Conservation (phyloP, 495 filamentous ascomycete species). For the Podospora australis region DNA sequence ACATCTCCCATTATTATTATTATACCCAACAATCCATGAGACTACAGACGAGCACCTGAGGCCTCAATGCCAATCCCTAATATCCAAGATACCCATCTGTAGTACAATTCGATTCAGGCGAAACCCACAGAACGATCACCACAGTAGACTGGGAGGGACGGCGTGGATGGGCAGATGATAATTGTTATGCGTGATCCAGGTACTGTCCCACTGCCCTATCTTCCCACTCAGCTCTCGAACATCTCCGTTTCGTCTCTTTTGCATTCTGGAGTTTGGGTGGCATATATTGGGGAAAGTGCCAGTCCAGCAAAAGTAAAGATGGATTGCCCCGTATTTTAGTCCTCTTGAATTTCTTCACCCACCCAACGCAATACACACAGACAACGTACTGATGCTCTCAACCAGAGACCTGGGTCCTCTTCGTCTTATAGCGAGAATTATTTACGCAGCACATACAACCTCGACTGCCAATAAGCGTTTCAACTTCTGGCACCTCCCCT, state of each 20-base stretch:
- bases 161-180: too few relatives aligned
- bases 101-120: neutral
- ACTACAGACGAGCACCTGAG: neutral
- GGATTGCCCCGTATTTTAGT: too few relatives aligned
- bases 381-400: conserved; percentile 13
- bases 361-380: too few relatives aligned
- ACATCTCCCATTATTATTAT: conserved; percentile 2
- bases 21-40: neutral
- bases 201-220: neutral
- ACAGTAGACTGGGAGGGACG: too few relatives aligned
- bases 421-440: conserved; percentile 9
- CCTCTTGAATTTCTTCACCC: too few relatives aligned
- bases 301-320: neutral
- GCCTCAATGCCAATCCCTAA: neutral
- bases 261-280: neutral
- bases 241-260: neutral
- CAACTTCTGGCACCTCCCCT: conserved; percentile 4
- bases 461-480: conserved; percentile 6
- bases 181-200: too few relatives aligned
- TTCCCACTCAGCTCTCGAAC: neutral
- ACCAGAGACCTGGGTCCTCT: conserved; percentile 10
- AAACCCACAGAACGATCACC: neutral
- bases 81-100: neutral
- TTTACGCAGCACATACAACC: too few relatives aligned
- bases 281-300: neutral